Evolutionary conservation across 2,329 filamentous ascomycete genomes (phyloP).

Genomic region (Hirsutella rhossiliensis): DNA sequence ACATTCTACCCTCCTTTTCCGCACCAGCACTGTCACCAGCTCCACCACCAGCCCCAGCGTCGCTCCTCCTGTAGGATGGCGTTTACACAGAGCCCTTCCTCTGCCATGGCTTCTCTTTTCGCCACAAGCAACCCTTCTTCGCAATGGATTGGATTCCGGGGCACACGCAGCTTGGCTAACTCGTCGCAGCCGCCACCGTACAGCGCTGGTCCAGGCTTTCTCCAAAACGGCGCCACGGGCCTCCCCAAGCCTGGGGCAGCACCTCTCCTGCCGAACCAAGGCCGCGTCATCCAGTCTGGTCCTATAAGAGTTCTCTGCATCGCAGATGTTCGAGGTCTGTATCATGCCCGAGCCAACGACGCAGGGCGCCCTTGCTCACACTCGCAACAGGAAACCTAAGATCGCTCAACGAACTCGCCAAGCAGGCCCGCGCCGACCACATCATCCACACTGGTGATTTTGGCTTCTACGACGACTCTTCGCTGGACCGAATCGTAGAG

Average conservation of each 20-base stretch:
- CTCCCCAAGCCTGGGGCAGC: slow-evolving; percentile 46
- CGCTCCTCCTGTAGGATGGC: neutral
- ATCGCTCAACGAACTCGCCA: slow-evolving; percentile 92
- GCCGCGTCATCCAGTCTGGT: slow-evolving; percentile 52
- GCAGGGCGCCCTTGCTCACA: slow-evolving; percentile 7
- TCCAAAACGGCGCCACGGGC: slow-evolving; percentile 48
- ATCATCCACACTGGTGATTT: slow-evolving; percentile 99
- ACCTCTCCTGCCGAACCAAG: slow-evolving; percentile 56
- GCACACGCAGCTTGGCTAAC: slow-evolving; percentile 9
- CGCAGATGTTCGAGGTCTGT: slow-evolving; percentile 58
- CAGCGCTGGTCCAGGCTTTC: slow-evolving; percentile 40
- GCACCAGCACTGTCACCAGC: neutral
- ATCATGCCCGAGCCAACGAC: neutral
- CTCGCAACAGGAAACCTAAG: slow-evolving; percentile 68
- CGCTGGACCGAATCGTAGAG: slow-evolving; percentile 91
- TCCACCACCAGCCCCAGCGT: neutral
- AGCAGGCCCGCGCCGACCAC: slow-evolving; percentile 87
- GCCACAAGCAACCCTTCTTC: neutral
- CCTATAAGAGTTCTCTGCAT: slow-evolving; percentile 58
- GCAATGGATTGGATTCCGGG: neutral
- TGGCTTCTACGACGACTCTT: slow-evolving; percentile 95
- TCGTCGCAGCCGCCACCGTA: slow-evolving; percentile 26
- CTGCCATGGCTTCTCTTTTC: neutral
- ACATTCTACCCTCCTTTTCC: too few relatives aligned
- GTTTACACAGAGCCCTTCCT: neutral